A percentile compares a stretch with the other conserved stretches of the same genome.
phyloP scores from a whole-genome alignment of 345 rosid genomes.

The Cardamine chenopodiifolia region DNA sequence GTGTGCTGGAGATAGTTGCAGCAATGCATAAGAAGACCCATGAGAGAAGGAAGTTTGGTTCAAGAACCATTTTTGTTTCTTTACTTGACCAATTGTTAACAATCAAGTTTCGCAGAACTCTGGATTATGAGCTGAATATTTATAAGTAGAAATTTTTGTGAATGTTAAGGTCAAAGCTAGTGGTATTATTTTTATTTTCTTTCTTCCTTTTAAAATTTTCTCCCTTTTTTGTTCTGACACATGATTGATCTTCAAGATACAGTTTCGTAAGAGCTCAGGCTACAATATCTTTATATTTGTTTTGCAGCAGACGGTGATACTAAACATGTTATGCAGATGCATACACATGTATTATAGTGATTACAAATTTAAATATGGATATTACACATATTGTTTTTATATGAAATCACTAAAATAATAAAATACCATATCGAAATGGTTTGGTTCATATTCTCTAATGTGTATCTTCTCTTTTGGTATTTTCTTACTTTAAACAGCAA shows the following conservation, averaged over 20 bases:
- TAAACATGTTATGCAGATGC: conserved; percentile 30
- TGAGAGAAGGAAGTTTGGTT: conserved; percentile 38
- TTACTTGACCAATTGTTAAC: background rate
- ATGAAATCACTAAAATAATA: background rate
- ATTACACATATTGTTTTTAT: background rate
- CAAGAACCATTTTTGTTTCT: conserved; percentile 39
- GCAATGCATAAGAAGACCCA: conserved; percentile 48
- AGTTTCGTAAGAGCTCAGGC: conserved; percentile 34
- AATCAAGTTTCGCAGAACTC: conserved; percentile 1
- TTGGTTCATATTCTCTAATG: background rate
- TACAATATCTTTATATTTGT: background rate
- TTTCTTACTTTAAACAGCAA: background rate
- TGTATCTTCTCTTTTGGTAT: background rate
- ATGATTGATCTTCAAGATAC: conserved; percentile 43
- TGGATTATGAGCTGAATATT: conserved; percentile 26
- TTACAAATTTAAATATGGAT: conserved; percentile 7
- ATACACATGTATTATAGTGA: conserved; percentile 20
- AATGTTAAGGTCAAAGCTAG: conserved; percentile 31
- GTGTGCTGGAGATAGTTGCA: conserved; percentile 42
- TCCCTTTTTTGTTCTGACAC: conserved; percentile 11
- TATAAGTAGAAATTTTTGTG: conserved; percentile 31
- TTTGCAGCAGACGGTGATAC: conserved; percentile 29
- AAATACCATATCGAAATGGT: background rate
- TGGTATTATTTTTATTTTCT: conserved; percentile 7
- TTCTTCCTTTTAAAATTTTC: background rate